Conservation (phyloP, 2,329 filamentous ascomycete genomes). For the Herpotrichia juniperi region DNA sequence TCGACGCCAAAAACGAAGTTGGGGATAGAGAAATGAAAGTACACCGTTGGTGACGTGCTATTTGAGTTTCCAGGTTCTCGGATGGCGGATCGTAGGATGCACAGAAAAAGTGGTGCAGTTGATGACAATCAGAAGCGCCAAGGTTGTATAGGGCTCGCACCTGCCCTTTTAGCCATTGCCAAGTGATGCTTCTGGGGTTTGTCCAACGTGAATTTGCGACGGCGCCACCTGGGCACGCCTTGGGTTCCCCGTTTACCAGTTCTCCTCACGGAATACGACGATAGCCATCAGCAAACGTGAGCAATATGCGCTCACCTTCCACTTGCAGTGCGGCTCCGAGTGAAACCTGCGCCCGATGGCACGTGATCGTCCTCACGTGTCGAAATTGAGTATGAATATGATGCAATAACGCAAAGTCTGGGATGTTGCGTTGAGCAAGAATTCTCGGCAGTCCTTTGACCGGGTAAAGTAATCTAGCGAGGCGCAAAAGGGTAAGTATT, state of each 20-base stretch:
- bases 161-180: constrained; percentile 13
- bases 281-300: not conserved
- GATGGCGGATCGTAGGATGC: constrained; percentile 1
- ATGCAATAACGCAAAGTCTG: too few relatives aligned
- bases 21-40: not conserved
- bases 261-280: not conserved
- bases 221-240: not conserved
- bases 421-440: too few relatives aligned
- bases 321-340: not conserved
- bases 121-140: constrained; percentile 6
- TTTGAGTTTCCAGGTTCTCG: constrained; percentile 12
- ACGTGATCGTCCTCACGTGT: not conserved
- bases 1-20: not conserved
- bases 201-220: not conserved
- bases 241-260: not conserved
- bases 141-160: constrained; percentile 1
- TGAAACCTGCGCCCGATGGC: not conserved
- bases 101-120: not conserved
- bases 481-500: too few relatives aligned
- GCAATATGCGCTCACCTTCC: not conserved
- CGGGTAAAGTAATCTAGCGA: too few relatives aligned
- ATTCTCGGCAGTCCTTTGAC: too few relatives aligned
- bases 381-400: not conserved
- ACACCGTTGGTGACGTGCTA: constrained; percentile 10
- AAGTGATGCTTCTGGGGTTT: not conserved